Evolutionary conservation across 176 grass and related monocot species (phyloP).

Genomic region (maize (Zea mays)): Zm-B73-REFERENCE-NAM-5.0 NC_050097.1:2760501-2761000

Average conservation of each 20-base stretch:
- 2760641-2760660: background rate
- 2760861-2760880: no score
- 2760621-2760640: slow-evolving; percentile 40
- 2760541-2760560: slow-evolving; percentile 19
- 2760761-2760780: background rate
- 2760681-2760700: background rate
- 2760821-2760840: no score
- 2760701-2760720: background rate
- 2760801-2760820: no score
- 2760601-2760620: slow-evolving; percentile 31
- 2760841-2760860: no score
- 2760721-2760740: background rate
- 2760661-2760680: background rate
- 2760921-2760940: no score
- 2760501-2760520: background rate
- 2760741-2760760: background rate
- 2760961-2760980: no score
- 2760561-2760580: background rate
- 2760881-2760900: no score
- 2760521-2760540: background rate
- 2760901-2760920: no score
- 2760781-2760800: background rate
- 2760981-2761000: no score
- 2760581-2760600: background rate
- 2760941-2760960: no score